phyloP scores from a whole-genome alignment of 345 rosid species.

The Eucalyptus guilfoylei region DNA sequence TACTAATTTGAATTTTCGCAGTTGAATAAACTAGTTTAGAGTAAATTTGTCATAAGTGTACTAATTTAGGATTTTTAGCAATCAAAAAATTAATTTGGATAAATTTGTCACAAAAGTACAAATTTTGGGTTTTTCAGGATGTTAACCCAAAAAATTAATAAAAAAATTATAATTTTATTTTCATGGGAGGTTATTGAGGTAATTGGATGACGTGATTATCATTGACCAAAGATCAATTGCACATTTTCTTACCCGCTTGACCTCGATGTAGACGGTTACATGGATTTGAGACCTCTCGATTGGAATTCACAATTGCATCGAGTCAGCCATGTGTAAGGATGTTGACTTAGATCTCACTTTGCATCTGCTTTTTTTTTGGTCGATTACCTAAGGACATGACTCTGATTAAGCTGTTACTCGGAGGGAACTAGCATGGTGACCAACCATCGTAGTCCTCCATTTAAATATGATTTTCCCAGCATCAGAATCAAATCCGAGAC shows the following conservation, averaged over 20 bases:
- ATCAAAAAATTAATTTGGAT: accelerated
- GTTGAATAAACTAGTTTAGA: accelerated
- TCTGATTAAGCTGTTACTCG: background rate
- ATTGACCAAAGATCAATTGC: background rate
- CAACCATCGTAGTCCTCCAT: background rate
- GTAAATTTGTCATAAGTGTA: no score
- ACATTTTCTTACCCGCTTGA: background rate
- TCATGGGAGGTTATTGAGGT: background rate
- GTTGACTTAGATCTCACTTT: background rate
- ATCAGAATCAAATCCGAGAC: background rate
- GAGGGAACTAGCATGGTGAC: accelerated
- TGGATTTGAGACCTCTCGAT: background rate
- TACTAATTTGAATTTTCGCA: accelerated
- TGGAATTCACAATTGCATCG: background rate
- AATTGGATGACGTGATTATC: background rate
- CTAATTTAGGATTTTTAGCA: no score
- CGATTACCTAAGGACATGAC: background rate
- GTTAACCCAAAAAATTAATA: accelerated
- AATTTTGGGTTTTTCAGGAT: accelerated
- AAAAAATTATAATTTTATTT: no score
- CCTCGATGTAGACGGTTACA: background rate
- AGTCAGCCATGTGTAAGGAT: background rate
- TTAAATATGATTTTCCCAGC: background rate
- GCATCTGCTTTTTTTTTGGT: background rate
- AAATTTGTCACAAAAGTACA: accelerated